phyloP scores from a whole-genome alignment of 2,329 filamentous ascomycete genomes.

The Monilinia laxa region DNA sequence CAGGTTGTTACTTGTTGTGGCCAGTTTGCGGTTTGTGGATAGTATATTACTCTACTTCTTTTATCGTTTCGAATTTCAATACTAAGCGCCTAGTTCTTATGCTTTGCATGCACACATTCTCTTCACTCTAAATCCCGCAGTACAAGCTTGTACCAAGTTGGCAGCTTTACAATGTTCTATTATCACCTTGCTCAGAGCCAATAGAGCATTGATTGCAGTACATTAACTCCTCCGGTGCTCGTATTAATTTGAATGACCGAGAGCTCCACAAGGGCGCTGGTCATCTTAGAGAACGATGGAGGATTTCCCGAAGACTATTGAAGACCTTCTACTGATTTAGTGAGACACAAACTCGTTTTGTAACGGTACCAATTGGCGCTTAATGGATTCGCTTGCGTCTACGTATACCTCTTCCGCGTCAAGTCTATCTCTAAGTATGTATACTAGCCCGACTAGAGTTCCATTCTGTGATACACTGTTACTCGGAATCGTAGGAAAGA shows the following conservation, averaged over 20 bases:
- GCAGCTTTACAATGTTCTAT: neutral
- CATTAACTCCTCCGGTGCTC: neutral
- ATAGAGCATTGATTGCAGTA: neutral
- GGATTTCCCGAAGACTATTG: neutral
- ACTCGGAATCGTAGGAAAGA: neutral
- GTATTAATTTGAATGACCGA: neutral
- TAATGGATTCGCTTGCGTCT: neutral
- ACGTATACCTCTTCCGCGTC: neutral
- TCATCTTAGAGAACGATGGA: neutral
- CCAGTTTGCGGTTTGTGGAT: too few relatives aligned
- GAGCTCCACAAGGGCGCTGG: accelerated
- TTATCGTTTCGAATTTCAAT: neutral
- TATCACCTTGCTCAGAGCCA: neutral
- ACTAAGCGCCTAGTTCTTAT: neutral
- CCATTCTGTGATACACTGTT: neutral
- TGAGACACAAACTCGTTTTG: neutral
- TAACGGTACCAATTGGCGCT: neutral
- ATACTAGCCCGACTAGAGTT: neutral
- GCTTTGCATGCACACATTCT: neutral
- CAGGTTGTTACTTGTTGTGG: neutral
- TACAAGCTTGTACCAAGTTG: neutral
- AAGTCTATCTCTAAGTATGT: neutral
- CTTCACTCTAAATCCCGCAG: neutral
- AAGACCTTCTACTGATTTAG: neutral
- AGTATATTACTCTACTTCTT: neutral